Conservation (phyloP, 352 stramenopile species). For the Phytophthora fragariaefolia region DNA sequence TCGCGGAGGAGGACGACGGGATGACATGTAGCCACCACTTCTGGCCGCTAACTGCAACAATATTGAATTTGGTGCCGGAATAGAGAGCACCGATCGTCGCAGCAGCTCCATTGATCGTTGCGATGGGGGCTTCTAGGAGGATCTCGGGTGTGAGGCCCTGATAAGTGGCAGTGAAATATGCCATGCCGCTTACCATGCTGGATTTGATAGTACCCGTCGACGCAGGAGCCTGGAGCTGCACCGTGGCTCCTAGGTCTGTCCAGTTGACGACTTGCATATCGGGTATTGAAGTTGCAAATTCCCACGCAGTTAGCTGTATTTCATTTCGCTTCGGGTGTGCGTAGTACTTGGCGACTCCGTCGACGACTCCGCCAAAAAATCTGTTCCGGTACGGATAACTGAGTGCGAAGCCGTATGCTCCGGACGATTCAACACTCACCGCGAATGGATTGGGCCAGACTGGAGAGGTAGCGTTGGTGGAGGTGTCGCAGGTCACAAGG, state of each 20-base stretch:
- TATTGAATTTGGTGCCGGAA: constrained; percentile 51
- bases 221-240: constrained; percentile 45
- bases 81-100: constrained; percentile 38
- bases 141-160: constrained; percentile 59
- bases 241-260: constrained; percentile 69
- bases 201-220: constrained; percentile 46
- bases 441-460: constrained; percentile 80
- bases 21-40: constrained; percentile 68
- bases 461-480: constrained; percentile 53
- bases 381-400: constrained; percentile 75
- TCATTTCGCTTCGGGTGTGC: constrained; percentile 69
- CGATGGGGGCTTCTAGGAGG: constrained; percentile 56
- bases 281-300: constrained; percentile 53
- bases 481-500: constrained; percentile 65
- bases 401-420: constrained; percentile 55
- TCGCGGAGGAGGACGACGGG: constrained; percentile 24
- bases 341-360: constrained; percentile 61
- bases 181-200: constrained; percentile 74
- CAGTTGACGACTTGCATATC: constrained; percentile 64
- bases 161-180: constrained; percentile 71
- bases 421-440: constrained; percentile 51
- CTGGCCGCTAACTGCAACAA: constrained; percentile 58
- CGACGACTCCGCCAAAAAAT: constrained; percentile 57
- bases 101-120: constrained; percentile 53
- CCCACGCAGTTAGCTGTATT: constrained; percentile 59